Evolutionary conservation across 306 rosid species (phyloP), one percentile per base, ranked within the genome.

Genomic region (Astragalus membranaceus): DNA sequence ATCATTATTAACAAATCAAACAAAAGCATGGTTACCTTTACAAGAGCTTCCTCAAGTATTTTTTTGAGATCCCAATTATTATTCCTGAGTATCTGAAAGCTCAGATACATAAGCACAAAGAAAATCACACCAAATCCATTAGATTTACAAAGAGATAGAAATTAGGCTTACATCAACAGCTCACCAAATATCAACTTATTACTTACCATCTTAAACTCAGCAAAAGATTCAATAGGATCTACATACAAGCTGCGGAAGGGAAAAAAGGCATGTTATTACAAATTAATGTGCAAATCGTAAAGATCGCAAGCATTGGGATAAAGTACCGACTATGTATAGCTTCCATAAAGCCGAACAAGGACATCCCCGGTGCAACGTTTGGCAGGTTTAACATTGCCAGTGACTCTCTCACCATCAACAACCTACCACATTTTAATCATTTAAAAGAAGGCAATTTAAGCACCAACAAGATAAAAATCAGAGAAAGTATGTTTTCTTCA

Each of bases 321-420:
- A 66, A 54, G 53, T 69, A 82, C 85, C 57, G 23, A 85, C 94
- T 74, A 82, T 50, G 56, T 57, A 67, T 84, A 83, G 74, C 88
- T 85, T 83, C 96, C 96, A 12, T 88, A 90, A 20, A 84, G 73
- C 88, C 94, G 78, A 77, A 90, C 96, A 72, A 78, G 86, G 66
- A 86, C 81, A 14, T 82, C 72, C 54, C 69, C 72, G 0, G 79
- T 17, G 16, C 78, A 67, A 67, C 62, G 69, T 46, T 67, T 46
- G 2, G 79, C 44, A 7, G 89, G 88, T 70, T 55, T 88, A 39
- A 59, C 16, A 5, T 69, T 66, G 47, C 33, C 55, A 39, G 16
- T 7, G 14, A 87, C 73, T 14, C 67, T 32, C 3, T 74, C 73
- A 29, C 79, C 89, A 83, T 80, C 75, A 82, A 85, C 78, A 74